Evolutionary conservation across 202 grass and related monocot species (phyloP).

Genomic region (Setaria italica): DNA sequence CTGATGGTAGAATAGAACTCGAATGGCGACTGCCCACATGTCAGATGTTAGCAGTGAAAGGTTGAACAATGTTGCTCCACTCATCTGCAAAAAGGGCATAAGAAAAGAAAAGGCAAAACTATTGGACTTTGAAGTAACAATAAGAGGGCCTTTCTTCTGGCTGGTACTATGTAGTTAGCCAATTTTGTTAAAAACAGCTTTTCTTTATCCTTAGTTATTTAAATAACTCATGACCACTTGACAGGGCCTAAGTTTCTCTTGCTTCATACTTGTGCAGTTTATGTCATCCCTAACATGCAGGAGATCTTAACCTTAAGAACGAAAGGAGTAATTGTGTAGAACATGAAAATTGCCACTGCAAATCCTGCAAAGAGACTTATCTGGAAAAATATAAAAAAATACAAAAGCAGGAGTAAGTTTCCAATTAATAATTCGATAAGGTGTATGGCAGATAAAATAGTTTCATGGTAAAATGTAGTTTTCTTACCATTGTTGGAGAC

Average conservation of each 20-base stretch:
- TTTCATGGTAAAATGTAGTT: conserved; percentile 24
- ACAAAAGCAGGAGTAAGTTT: conserved; percentile 36
- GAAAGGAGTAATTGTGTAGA: conserved; percentile 75
- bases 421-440: conserved; percentile 30
- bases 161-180: neutral
- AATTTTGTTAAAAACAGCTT: neutral
- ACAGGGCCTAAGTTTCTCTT: neutral
- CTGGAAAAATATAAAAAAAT: conserved; percentile 54
- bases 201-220: conserved; percentile 30
- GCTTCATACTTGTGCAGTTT: conserved; percentile 2
- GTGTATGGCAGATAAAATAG: conserved; percentile 15
- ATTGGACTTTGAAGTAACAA: conserved; percentile 20
- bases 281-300: neutral
- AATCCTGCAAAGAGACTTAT: conserved; percentile 74
- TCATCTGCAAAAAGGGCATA: conserved; percentile 49
- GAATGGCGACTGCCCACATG: conserved; percentile 90
- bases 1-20: conserved; percentile 84
- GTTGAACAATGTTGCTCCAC: conserved; percentile 63
- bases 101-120: conserved; percentile 17
- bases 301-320: conserved; percentile 75
- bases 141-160: neutral
- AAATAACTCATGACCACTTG: conserved; percentile 19
- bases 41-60: conserved; percentile 85
- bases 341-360: conserved; percentile 64
- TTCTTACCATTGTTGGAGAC: conserved; percentile 75